A percentile compares a stretch with the other conserved stretches of the same genome.
Evolutionary conservation across 202 grass and related monocot genomes (phyloP).

Genomic region (Schoenoplectus tabernaemontani): DNA sequence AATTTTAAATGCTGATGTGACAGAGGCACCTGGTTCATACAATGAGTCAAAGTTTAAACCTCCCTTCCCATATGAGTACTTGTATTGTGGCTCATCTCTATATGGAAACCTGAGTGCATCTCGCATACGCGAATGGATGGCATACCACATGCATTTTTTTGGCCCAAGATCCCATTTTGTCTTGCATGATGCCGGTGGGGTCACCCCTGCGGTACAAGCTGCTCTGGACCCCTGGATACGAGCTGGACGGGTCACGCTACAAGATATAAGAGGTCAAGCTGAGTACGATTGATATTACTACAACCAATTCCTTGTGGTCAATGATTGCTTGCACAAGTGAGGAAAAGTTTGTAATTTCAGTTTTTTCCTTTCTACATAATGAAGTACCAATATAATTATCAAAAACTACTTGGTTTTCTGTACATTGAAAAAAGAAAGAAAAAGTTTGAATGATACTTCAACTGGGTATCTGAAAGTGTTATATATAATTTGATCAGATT

Average conservation of each 20-base stretch:
- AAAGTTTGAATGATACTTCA: background rate
- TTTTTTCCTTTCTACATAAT: background rate
- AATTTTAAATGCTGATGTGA: background rate
- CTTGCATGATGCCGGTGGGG: conserved; percentile 86
- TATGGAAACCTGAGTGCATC: conserved; percentile 60
- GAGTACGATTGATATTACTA: conserved; percentile 79
- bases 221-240: conserved; percentile 65
- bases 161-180: conserved; percentile 74
- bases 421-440: background rate
- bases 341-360: background rate
- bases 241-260: conserved; percentile 66
- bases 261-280: conserved; percentile 72
- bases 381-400: background rate
- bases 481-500: too few species aligned
- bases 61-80: conserved; percentile 63
- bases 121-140: conserved; percentile 84
- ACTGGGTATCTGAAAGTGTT: background rate
- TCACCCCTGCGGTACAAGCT: conserved; percentile 41
- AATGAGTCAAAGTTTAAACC: conserved; percentile 42
- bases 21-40: conserved; percentile 50
- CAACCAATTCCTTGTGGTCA: conserved; percentile 89
- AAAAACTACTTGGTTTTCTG: background rate
- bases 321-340: conserved; percentile 69
- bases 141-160: conserved; percentile 87
- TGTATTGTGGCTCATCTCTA: conserved; percentile 87